These are phyloP conservation scores for Podospora australis DNA, from an alignment of 495 filamentous ascomycete species.

Conservation along the genomic window DNA sequence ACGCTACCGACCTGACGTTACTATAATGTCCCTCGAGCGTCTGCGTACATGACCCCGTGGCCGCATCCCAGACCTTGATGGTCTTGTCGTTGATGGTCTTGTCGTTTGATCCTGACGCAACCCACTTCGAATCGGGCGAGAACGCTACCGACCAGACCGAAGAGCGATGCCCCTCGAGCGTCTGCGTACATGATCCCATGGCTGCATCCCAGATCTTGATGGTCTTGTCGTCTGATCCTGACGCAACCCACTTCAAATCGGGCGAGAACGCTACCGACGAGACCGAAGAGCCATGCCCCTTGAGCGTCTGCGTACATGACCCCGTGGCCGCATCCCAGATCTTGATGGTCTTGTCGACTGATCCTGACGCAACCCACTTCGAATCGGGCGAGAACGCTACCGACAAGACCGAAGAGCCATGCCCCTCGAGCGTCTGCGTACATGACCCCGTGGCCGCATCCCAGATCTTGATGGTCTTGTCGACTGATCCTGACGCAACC, in stretches of 20 bases:
- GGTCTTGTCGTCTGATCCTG: conserved; percentile 24
- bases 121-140: conserved; percentile 5
- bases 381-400: conserved; percentile 9
- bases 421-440: not conserved
- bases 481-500: conserved; percentile 26
- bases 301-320: no score
- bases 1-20: no score
- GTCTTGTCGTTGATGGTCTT: conserved; percentile 28
- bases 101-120: conserved; percentile 29
- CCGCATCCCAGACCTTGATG: no score
- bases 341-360: conserved; percentile 27
- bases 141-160: conserved; percentile 9
- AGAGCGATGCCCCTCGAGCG: conserved; percentile 13
- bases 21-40: no score
- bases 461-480: conserved; percentile 34
- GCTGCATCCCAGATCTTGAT: conserved; percentile 32
- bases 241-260: conserved; percentile 14
- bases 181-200: conserved; percentile 14
- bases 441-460: conserved; percentile 6
- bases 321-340: conserved; percentile 32
- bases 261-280: conserved; percentile 6
- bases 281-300: conserved; percentile 2
- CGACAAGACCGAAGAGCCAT: not conserved
- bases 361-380: no score
- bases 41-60: no score